These are phyloP conservation scores for Nitzschia sp. DNA, from an alignment of 108 stramenopile genomes.

Conservation along the genomic window DNA sequence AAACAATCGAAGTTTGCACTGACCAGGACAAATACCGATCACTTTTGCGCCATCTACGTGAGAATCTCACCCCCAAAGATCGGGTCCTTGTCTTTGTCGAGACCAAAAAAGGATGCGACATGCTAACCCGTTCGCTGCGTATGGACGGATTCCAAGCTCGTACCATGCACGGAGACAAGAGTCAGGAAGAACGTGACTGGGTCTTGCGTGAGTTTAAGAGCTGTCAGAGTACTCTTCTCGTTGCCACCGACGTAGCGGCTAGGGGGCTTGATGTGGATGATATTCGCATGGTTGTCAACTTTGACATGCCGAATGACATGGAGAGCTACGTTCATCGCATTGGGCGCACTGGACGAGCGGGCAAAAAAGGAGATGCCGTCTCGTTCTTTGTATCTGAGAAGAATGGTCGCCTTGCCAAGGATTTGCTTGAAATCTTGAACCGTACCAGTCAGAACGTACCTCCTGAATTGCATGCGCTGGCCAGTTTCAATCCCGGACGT, in stretches of 20 bases:
- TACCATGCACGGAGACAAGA: conserved; percentile 99
- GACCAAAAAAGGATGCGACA: conserved; percentile 97
- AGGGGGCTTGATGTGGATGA: conserved; percentile 79
- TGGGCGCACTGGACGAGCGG: conserved; percentile 98
- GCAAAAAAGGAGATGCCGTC: conserved; percentile 94
- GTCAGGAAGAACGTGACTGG: conserved; percentile 97
- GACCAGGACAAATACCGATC: conserved; percentile 94
- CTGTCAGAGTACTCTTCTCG: conserved; percentile 82
- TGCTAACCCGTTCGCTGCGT: conserved; percentile 87
- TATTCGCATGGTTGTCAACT: conserved; percentile 87
- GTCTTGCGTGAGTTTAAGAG: conserved; percentile 94
- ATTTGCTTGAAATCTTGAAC: conserved; percentile 80
- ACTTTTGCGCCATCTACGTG: conserved; percentile 71
- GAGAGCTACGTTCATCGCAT: conserved; percentile 92
- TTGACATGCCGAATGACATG: conserved; percentile 81
- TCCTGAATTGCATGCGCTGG: conserved; percentile 53
- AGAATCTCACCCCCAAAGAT: conserved; percentile 78
- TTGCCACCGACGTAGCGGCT: conserved; percentile 99
- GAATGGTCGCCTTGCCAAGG: conserved; percentile 87
- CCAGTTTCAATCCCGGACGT: conserved; percentile 39
- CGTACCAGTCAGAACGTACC: conserved; percentile 75
- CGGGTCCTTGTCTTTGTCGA: conserved; percentile 96
- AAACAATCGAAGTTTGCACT: conserved; percentile 88
- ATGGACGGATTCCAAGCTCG: conserved; percentile 89
- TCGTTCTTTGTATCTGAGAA: conserved; percentile 94